Conservation (phyloP, 1,284 basidiomycete species). For the Fistulinella staudtii region DNA sequence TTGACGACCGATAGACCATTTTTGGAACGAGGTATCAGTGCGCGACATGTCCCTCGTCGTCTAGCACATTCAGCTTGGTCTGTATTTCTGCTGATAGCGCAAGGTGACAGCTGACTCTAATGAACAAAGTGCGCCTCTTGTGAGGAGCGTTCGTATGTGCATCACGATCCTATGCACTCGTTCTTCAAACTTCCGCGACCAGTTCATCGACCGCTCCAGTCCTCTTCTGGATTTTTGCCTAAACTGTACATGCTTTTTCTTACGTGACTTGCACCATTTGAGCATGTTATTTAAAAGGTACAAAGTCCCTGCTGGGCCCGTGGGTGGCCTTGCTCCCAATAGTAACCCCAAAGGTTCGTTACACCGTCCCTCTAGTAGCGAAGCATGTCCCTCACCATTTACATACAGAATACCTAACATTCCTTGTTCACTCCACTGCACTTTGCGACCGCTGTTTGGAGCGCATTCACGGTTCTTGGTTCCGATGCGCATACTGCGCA, state of each 20-base stretch:
- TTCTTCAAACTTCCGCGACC: conserved; percentile 85
- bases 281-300: conserved; percentile 40
- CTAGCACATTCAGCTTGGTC: conserved; percentile 63
- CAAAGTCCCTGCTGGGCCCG: conserved; percentile 61
- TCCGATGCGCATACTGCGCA: conserved; percentile 81
- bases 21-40: conserved; percentile 73
- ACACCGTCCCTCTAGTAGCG: neutral
- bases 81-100: conserved; percentile 16
- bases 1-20: conserved; percentile 46
- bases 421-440: conserved; percentile 62
- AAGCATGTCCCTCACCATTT: neutral
- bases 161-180: conserved; percentile 80
- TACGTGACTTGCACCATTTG: conserved; percentile 13
- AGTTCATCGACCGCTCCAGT: conserved; percentile 66
- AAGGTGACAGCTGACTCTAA: conserved; percentile 8
- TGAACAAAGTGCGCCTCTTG: conserved; percentile 68
- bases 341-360: conserved; percentile 58
- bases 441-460: conserved; percentile 76
- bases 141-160: conserved; percentile 68
- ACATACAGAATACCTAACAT: conserved; percentile 60
- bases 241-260: conserved; percentile 43
- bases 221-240: conserved; percentile 59
- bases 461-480: conserved; percentile 78
- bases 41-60: conserved; percentile 66
- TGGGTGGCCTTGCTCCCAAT: conserved; percentile 37